Evolutionary conservation across 495 filamentous ascomycete species (phyloP), one percentile per base, ranked within the genome.

Genomic region (Ramalina intermedia): DNA sequence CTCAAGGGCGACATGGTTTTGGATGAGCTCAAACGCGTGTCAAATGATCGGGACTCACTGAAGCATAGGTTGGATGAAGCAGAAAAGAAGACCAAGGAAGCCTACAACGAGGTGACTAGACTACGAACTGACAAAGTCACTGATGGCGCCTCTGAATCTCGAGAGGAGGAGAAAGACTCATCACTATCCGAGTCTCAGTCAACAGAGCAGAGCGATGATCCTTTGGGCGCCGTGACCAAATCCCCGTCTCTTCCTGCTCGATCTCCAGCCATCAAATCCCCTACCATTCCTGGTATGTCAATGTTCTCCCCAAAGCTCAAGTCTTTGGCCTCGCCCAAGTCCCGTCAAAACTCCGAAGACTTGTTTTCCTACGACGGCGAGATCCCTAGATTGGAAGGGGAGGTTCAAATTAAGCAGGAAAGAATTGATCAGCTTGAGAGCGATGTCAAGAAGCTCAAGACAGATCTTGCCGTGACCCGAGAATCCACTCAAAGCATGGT

Each of bases 351-450:
- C 5, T 70, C 65, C 43, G 85, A 90, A 57, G 86, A 94, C 20
- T 81, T 95, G 64, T 95, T 95, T 65, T 91, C 85, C 6, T 94
- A 86, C 52, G 85, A 87, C 48, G 75, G 75, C 37, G 85, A 90
- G 60, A 65, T 87, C 37, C 80, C 80, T 14, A 73, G 78, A 16
- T 55, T 87, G n/a, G 71, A 80, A 48, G 61, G 66, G 1, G 76
- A 80, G 53, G 56, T 86, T 43, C 67, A 79, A 51, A 67, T 69
- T 47, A 73, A 73, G 38, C 77, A 86, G 50, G 68, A 74, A 29
- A 80, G 88, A 58, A 72, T 88, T 27, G 71, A 74, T 33, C 68
- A 69, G 17, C 72, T 90, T 16, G 82, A 82, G 55, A 61, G 66
- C 9, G 76, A 85, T 46, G 63, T 84, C 16, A 72, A 73, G 21